Evolutionary conservation across 257 asterid species (phyloP).

Genomic region (Plantago major): DNA sequence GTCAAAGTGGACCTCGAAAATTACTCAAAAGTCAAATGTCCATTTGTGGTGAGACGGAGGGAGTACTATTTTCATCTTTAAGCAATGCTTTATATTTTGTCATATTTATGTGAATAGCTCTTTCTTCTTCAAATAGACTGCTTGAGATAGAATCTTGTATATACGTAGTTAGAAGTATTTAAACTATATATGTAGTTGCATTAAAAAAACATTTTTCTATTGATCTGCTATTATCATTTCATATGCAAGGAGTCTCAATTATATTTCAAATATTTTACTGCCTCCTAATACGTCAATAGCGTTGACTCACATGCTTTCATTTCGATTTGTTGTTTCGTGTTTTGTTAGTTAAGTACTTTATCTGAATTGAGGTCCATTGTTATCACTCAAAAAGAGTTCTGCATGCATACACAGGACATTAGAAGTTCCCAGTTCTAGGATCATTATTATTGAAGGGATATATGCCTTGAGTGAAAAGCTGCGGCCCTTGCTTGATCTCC

Average conservation of each 20-base stretch:
- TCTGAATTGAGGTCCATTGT: slow-evolving; percentile 16
- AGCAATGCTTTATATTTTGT: slow-evolving; percentile 14
- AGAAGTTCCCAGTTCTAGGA: slow-evolving; percentile 88
- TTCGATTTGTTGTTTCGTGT: no score
- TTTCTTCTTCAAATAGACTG: no score
- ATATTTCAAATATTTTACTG: not conserved
- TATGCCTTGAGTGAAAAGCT: slow-evolving; percentile 91
- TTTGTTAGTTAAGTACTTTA: slow-evolving; percentile 4
- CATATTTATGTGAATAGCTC: not conserved
- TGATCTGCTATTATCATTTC: no score
- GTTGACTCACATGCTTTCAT: no score
- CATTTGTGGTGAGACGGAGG: no score
- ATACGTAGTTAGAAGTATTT: no score
- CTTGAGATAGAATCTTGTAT: no score
- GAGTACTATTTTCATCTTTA: slow-evolving; percentile 6
- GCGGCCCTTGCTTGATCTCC: slow-evolving; percentile 84
- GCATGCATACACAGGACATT: slow-evolving; percentile 51
- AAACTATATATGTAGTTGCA: no score
- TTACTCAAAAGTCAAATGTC: no score
- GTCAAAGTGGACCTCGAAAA: no score
- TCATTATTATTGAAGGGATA: slow-evolving; percentile 91
- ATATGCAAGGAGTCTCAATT: not conserved
- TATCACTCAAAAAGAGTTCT: slow-evolving; percentile 9
- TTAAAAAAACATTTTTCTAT: no score
- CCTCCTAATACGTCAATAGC: no score